Percentiles rank a stretch among this genome's conserved stretches.
Conservation (phyloP, 2,329 filamentous ascomycete genomes). For the Zymoseptoria brevis region DNA sequence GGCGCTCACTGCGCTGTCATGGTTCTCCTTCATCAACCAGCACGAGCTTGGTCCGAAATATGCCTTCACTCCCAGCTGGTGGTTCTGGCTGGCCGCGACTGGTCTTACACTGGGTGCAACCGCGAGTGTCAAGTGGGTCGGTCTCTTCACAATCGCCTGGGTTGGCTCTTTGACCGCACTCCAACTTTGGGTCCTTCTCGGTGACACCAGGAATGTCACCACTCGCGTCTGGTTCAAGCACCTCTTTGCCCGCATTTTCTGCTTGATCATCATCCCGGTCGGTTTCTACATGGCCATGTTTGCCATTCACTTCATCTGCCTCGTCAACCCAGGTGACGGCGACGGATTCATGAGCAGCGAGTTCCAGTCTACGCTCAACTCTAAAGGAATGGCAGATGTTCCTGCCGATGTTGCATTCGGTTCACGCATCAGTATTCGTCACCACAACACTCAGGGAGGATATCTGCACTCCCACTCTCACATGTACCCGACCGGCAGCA, state of each 20-base stretch:
- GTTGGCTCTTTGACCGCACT: constrained; percentile 82
- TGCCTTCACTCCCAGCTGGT: constrained; percentile 86
- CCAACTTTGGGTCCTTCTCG: constrained; percentile 91
- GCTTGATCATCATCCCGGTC: constrained; percentile 78
- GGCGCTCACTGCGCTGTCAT: constrained; percentile 80
- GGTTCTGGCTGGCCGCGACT: constrained; percentile 90
- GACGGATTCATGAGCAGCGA: constrained; percentile 99
- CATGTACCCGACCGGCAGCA: constrained; percentile 96
- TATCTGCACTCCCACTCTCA: constrained; percentile 94
- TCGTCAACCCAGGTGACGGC: constrained; percentile 90
- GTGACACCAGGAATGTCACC: constrained; percentile 78
- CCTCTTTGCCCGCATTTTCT: constrained; percentile 83
- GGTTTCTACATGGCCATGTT: constrained; percentile 97
- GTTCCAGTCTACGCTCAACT: constrained; percentile 95
- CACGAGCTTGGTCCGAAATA: constrained; percentile 85
- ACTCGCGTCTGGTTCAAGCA: constrained; percentile 84
- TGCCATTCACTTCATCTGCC: constrained; percentile 86
- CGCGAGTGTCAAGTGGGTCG: constrained; percentile 96
- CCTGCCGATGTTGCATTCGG: constrained; percentile 86
- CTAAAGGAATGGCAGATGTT: constrained; percentile 91
- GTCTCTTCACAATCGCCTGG: constrained; percentile 97
- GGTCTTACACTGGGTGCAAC: constrained; percentile 85
- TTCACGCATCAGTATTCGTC: constrained; percentile 75
- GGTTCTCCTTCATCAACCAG: constrained; percentile 91
- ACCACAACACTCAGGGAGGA: constrained; percentile 94